Evolutionary conservation across 2,329 filamentous ascomycete genomes (phyloP), one percentile per base, ranked within the genome.

Genomic region (Lachnellula arida): DNA sequence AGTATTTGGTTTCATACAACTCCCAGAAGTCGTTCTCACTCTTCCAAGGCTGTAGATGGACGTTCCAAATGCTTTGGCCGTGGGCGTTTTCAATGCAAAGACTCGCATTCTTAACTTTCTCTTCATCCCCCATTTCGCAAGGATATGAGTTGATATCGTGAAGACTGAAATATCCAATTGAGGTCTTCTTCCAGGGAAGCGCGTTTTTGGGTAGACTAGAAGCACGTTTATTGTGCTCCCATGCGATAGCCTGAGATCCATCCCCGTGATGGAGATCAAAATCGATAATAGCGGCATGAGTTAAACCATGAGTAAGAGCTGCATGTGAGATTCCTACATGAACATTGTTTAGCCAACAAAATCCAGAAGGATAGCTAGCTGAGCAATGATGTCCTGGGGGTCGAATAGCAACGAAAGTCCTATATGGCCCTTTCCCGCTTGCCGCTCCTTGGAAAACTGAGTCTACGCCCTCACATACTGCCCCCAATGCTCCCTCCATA

Each of bases 91-190:
- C 92, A 60, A 99, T 86, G 70, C 95, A 97, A 25, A 97, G 75
- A 74, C 92, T 97, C 1, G 95, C 94, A 65, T 93, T 96, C 68
- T 88, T 90, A 51, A 97, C 87, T 72, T 97, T 97, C 22, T 94
- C 90, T 56, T 88, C 84, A 59, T 97, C 93, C n/a, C 93, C 94
- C 69, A 81, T 83, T 71, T 99, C 94, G 70, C 94, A 99, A 0
- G 95, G 94, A 68, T 95, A 99, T 0, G 93, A 97, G 73, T 99
- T 97, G 75, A 99, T 97, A 68, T 99, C 94, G 71, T 99, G 94
- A 44, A 99, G 72, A 70, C 92, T 97, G 72, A 96, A 97, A 70
- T 99, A 99, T 9, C 92, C 94, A 65, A 97, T 94, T 0, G 88
- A 86, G 0, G 87, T 86, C 75, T 89, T 94, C 74, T 93, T 93